Base-by-base conservation (phyloP, 257 asterid genomes). In the Voacanga thouarsii region DNA sequence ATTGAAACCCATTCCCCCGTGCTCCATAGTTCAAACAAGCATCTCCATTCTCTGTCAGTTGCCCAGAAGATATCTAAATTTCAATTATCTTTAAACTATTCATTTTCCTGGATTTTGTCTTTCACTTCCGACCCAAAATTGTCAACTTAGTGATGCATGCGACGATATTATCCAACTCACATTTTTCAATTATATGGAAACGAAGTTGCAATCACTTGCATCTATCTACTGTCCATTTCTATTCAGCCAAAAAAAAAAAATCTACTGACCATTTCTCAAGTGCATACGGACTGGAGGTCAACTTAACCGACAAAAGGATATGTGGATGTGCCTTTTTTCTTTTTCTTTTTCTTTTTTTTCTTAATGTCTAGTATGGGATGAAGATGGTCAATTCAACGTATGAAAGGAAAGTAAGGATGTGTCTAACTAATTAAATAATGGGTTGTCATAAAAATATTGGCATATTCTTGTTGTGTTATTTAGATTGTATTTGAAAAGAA, bases 41-140 rank as follows among this genome's bases (percentile, higher is more conserved):
- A 51, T 19, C 72, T 19, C 71, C 81, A 78, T 21, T 60, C 72
- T 45, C 30, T 56, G 79, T 80, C 76, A 43, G 72, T 71, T 78
- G 57, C 11, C 71, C 55, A 56, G 41, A 45, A 8, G 44, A 19
- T 41, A 57, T 30, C 23, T 21, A 49, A 30, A 30, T 14, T 50
- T 65, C 50, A 12, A 30, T 75, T 47, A 26, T 75, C 72, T 26
- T 75, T 60, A 74, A 74, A n/a, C 5, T 6, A 23, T 3, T 55
- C 44, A 44, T 37, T 1, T 24, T 33, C 19, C 3, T 37, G 67
- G 18, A 44, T 44, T 47, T 77, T 77, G 67, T 64, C 53, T 30
- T 37, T 21, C 51, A 49, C 15, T 53, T 74, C 67, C 30, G 65
- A 33, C 30, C 70, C 41, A 47, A 14, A 69, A 53, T 68, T 68